A percentile compares a stretch with the other conserved stretches of the same genome.
phyloP scores from a whole-genome alignment of 2,329 filamentous ascomycete genomes.

The Amesomyces nigricolor region DNA sequence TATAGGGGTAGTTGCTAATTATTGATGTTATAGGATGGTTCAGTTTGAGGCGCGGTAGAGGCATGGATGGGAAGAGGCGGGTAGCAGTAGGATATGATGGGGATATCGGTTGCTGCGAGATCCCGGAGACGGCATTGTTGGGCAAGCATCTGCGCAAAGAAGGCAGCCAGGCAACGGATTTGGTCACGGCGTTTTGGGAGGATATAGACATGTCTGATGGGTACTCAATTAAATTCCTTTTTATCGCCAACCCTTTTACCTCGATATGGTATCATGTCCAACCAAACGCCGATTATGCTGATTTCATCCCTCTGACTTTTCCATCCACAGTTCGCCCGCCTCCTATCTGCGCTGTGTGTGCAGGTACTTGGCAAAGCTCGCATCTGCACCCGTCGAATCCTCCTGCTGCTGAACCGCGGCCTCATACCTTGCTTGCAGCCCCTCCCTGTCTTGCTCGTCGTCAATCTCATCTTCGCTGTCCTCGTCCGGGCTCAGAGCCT shows the following conservation, averaged over 20 bases:
- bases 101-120: neutral
- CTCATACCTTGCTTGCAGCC: slow-evolving; percentile 70
- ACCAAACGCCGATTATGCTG: slow-evolving; percentile 28
- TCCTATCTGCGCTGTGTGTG: slow-evolving; percentile 36
- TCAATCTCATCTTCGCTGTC: slow-evolving; percentile 57
- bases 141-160: neutral
- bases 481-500: slow-evolving; percentile 40
- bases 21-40: slow-evolving; percentile 65
- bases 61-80: too few species aligned
- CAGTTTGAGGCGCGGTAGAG: slow-evolving; percentile 87
- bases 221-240: slow-evolving; percentile 8
- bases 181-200: slow-evolving; percentile 1
- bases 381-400: slow-evolving; percentile 47
- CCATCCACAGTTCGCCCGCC: slow-evolving; percentile 21
- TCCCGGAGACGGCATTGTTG: neutral
- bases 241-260: slow-evolving; percentile 1
- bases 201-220: neutral
- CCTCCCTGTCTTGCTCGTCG: slow-evolving; percentile 56
- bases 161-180: slow-evolving; percentile 10
- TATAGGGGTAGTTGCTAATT: slow-evolving; percentile 19
- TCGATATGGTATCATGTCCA: slow-evolving; percentile 25
- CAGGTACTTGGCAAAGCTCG: slow-evolving; percentile 58
- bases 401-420: slow-evolving; percentile 61
- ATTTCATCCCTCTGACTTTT: neutral
- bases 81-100: neutral